Evolutionary conservation across 2,329 filamentous ascomycete species (phyloP).

Genomic region (Pseudopithomyces chartarum): DNA sequence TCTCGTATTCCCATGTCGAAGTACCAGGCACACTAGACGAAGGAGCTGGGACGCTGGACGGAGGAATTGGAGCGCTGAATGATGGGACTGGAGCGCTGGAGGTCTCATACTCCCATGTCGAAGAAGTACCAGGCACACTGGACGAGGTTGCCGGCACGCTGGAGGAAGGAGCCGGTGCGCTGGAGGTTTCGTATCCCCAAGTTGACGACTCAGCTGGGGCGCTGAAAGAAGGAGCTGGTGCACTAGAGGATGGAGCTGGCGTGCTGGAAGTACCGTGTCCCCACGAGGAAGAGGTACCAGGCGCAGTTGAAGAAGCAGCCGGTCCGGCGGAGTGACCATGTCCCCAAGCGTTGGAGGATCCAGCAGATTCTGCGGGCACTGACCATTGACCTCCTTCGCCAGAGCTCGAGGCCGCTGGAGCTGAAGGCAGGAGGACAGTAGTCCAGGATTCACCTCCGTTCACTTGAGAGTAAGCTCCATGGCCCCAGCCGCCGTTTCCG

Average conservation of each 20-base stretch:
- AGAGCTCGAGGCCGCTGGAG: not conserved
- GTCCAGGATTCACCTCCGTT: not conserved
- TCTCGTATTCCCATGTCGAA: not conserved
- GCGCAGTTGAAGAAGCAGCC: not conserved
- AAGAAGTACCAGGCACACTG: too few species aligned
- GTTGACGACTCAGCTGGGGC: not conserved
- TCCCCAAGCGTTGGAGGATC: not conserved
- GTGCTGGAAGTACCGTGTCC: not conserved
- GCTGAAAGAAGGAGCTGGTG: not conserved
- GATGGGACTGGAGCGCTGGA: not conserved
- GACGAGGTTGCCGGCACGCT: not conserved
- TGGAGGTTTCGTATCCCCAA: not conserved
- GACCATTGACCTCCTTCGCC: not conserved
- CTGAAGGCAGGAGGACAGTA: not conserved
- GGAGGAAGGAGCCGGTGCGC: not conserved
- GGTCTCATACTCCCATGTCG: not conserved
- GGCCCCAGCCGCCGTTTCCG: not conserved
- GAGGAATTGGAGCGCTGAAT: too few species aligned
- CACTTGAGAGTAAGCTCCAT: not conserved
- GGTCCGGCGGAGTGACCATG: not conserved
- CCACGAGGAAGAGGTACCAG: not conserved
- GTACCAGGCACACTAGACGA: not conserved
- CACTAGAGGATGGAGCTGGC: not conserved
- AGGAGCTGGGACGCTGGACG: not conserved
- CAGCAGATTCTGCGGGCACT: not conserved